Evolutionary conservation across 768 basidiomycete genomes (phyloP), one percentile per base, ranked within the genome.

Genomic region (Psilocybe subaeruginosa): DNA sequence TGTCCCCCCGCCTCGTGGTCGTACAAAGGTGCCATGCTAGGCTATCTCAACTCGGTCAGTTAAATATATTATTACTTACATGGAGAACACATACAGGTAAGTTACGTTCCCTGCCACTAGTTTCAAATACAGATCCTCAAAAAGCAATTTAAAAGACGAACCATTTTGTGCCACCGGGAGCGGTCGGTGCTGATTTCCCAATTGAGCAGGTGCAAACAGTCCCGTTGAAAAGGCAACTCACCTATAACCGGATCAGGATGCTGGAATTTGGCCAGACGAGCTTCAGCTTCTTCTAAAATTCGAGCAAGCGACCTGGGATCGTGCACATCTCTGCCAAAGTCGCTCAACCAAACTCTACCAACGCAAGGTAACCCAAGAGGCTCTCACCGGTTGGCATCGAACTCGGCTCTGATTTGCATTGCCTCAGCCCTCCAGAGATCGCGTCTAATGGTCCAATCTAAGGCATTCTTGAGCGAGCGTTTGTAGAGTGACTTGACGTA

Each of bases 131-230:
- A 49, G 49, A 23, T 2, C 16, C 16, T 29, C 16, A 58, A 45
- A 31, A 56, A 19, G 48, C 49, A 23, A 64, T 11, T 8, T 52
- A 52, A 16, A 47, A 14, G 56, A 84, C 89, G 68, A 69, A 96
- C 95, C 95, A 98, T 78, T 97, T 97, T n/a, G 94, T 95, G 60
- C 96, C 96, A 60, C 91, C 94, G 50, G 94, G 93, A 73, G 88
- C 91, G 43, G 83, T 70, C 50, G 95, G 84, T 60, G 90, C 96
- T 98, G 63, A 31, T 43, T 65, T 41, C 64, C 65, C 54, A 46
- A 63, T 65, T 65, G 61, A 67, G 61, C 61, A 63, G 56, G 46
- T 54, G 35, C 51, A 35, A 14, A 4, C 41, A 56, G 33, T 50
- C 58, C 41, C 39, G 19, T 39, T 35, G 49, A 29, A 43, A 55